Percentiles rank a stretch among this genome's conserved stretches.
phyloP scores from a whole-genome alignment of 1,284 basidiomycete genomes.

The Sporisorium graminicola region DNA sequence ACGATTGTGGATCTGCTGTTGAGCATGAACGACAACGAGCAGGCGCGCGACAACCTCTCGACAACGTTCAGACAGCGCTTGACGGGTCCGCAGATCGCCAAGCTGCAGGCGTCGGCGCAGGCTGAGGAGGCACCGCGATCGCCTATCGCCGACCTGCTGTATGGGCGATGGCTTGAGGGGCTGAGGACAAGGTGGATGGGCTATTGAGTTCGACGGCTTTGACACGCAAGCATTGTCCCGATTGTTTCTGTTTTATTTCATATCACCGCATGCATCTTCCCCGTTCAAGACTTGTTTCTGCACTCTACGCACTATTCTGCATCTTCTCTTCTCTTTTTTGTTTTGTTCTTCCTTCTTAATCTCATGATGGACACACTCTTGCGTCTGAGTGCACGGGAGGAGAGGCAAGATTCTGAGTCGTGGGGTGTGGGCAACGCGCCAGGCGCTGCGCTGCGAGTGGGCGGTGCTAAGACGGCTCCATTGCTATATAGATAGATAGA shows the following conservation, averaged over 20 bases:
- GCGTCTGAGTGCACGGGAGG: background rate
- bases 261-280: slow-evolving; percentile 8
- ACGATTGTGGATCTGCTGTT: slow-evolving; percentile 88
- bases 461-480: too few relatives aligned
- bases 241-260: background rate
- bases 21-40: slow-evolving; percentile 78
- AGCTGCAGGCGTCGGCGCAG: slow-evolving; percentile 28
- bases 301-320: slow-evolving; percentile 13
- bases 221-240: background rate
- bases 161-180: slow-evolving; percentile 94
- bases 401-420: too few relatives aligned
- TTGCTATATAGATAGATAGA: too few relatives aligned
- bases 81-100: slow-evolving; percentile 30
- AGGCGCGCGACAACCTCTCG: slow-evolving; percentile 47
- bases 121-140: slow-evolving; percentile 69
- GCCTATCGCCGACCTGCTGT: slow-evolving; percentile 91
- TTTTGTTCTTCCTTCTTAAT: background rate
- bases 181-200: slow-evolving; percentile 71
- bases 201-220: slow-evolving; percentile 13
- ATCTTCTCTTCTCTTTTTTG: slow-evolving; percentile 5
- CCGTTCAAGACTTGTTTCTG: slow-evolving; percentile 6
- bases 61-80: slow-evolving; percentile 55
- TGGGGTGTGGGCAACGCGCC: too few relatives aligned
- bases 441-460: too few relatives aligned
- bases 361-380: slow-evolving; percentile 7